A percentile compares a stretch with the other conserved stretches of the same genome.
These are phyloP conservation scores for Globisporangium cylindrosporum DNA, from an alignment of 352 stramenopile species.

Conservation along the genomic window DNA sequence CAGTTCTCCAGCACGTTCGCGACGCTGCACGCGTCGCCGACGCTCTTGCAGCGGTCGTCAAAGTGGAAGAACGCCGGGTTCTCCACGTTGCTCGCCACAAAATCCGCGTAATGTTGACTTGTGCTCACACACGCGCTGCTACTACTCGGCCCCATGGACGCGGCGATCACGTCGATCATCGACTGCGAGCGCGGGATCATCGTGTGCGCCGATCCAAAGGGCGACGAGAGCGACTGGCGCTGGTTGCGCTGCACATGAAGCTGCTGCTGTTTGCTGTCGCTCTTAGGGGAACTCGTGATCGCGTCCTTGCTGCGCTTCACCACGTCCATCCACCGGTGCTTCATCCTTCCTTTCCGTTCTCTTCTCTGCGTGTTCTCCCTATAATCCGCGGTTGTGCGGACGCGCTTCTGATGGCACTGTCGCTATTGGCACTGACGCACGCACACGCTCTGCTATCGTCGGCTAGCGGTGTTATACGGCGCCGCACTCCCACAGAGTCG, in stretches of 20 bases:
- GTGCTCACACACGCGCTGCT: neutral
- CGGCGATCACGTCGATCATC: constrained; percentile 18
- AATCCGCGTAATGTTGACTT: neutral
- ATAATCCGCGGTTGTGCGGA: too few species aligned
- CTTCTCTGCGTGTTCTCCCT: neutral
- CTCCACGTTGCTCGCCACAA: constrained; percentile 23
- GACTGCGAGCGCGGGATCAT: constrained; percentile 17
- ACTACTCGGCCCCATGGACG: constrained; percentile 6
- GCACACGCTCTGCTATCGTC: too few species aligned
- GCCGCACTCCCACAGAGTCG: too few species aligned
- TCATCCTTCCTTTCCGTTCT: constrained; percentile 37
- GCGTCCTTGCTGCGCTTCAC: constrained; percentile 53
- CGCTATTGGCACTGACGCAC: too few species aligned
- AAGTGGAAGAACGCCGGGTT: constrained; percentile 56
- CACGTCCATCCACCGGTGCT: constrained; percentile 69
- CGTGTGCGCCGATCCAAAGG: constrained; percentile 14
- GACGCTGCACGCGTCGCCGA: constrained; percentile 54
- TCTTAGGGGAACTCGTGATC: constrained; percentile 29
- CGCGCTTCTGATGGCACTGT: too few species aligned
- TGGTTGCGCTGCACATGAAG: constrained; percentile 10
- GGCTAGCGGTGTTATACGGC: too few species aligned
- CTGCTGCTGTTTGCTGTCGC: constrained; percentile 11
- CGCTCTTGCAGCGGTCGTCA: constrained; percentile 50
- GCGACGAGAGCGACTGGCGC: constrained; percentile 24
- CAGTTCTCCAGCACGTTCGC: constrained; percentile 65